Evolutionary conservation across 768 basidiomycete genomes (phyloP).

Genomic region (Termitomyces bulborhizus): DNA sequence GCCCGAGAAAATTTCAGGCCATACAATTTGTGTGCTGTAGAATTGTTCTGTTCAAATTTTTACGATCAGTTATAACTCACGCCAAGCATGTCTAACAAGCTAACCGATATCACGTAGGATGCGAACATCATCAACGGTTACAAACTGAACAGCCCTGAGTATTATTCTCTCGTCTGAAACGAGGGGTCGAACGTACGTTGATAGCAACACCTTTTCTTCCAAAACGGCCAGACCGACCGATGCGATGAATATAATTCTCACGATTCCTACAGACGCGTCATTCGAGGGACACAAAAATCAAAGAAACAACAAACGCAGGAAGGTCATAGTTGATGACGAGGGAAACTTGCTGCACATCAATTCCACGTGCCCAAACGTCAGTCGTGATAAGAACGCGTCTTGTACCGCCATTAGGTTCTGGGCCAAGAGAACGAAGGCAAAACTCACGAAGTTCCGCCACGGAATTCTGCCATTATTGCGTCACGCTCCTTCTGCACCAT

Average conservation of each 20-base stretch:
- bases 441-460: conserved; percentile 82
- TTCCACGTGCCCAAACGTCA: conserved; percentile 96
- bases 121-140: conserved; percentile 92
- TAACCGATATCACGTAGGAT: conserved; percentile 95
- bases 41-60: conserved; percentile 66
- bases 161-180: conserved; percentile 1
- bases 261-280: conserved; percentile 53
- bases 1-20: conserved; percentile 17
- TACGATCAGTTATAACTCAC: conserved; percentile 7
- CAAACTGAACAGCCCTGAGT: conserved; percentile 50
- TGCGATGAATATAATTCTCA: conserved; percentile 99
- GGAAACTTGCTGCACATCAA: conserved; percentile 97
- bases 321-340: conserved; percentile 97
- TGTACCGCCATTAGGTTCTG: conserved; percentile 12
- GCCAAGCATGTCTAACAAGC: conserved; percentile 7
- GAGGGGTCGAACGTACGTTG: conserved; percentile 57
- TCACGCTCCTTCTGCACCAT: conserved; percentile 96
- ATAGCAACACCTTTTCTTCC: conserved; percentile 99
- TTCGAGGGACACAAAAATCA: not conserved
- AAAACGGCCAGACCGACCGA: conserved; percentile 98
- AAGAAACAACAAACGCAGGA: conserved; percentile 59
- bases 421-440: conserved; percentile 2
- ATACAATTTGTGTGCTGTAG: conserved; percentile 91
- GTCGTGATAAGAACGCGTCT: conserved; percentile 95
- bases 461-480: conserved; percentile 96